phyloP scores from a whole-genome alignment of 108 stramenopile species.

The Aurantiochytrium sp. region DNA sequence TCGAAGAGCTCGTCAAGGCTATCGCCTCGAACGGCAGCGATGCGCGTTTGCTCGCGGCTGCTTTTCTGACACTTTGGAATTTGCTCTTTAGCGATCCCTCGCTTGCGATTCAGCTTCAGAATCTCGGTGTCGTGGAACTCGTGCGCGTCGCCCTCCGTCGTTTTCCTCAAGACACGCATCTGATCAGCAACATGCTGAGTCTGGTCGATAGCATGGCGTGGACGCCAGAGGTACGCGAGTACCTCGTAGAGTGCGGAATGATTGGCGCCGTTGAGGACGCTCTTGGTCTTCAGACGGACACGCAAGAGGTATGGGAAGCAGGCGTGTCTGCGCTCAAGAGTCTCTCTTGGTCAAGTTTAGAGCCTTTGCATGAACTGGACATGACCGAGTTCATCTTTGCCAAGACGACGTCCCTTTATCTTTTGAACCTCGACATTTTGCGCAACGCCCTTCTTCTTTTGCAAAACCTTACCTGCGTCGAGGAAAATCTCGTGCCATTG shows the following conservation, averaged over 20 bases:
- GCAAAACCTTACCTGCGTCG: not conserved
- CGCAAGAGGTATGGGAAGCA: not conserved
- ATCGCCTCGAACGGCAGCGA: not conserved
- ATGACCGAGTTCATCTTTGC: not conserved
- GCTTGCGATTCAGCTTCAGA: not conserved
- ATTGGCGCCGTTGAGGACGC: not conserved
- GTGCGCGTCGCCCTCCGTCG: not conserved
- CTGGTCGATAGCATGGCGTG: not conserved
- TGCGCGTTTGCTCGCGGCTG: not conserved
- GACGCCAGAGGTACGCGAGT: not conserved
- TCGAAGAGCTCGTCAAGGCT: not conserved
- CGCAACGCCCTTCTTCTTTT: not conserved
- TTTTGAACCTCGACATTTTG: not conserved
- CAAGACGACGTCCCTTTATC: not conserved
- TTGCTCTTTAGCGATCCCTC: not conserved
- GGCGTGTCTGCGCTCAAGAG: slow-evolving; percentile 3
- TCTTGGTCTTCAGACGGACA: not conserved
- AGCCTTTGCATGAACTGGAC: not conserved
- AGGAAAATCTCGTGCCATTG: not conserved
- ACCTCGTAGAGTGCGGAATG: not conserved
- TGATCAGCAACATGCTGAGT: not conserved
- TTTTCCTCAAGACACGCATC: not conserved
- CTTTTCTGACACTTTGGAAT: not conserved
- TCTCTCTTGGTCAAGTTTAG: not conserved
- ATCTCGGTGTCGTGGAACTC: not conserved